These are phyloP conservation scores for Fusarium guadeloupense DNA, from an alignment of 2,329 filamentous ascomycete species.

Conservation along the genomic window DNA sequence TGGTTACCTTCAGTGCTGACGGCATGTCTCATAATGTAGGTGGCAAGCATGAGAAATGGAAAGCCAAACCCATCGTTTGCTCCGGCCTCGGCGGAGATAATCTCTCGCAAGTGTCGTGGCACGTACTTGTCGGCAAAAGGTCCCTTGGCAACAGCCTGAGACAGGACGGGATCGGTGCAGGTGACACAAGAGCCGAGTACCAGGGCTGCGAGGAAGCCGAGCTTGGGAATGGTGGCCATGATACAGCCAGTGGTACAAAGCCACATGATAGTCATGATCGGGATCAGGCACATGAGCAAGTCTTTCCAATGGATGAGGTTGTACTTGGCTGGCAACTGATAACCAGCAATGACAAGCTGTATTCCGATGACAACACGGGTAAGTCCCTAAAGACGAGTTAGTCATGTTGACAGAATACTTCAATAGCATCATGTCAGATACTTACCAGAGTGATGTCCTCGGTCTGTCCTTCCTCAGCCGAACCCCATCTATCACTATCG, in stretches of 20 bases:
- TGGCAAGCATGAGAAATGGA: constrained; percentile 61
- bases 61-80: constrained; percentile 71
- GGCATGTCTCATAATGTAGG: constrained; percentile 19
- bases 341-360: constrained; percentile 71
- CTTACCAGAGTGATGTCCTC: constrained; percentile 53
- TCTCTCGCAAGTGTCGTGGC: constrained; percentile 63
- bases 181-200: constrained; percentile 70
- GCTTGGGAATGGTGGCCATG: constrained; percentile 61
- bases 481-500: constrained; percentile 48
- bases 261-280: constrained; percentile 72
- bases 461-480: constrained; percentile 43
- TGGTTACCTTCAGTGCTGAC: neutral
- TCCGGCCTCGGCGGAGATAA: constrained; percentile 70
- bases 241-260: constrained; percentile 65
- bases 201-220: constrained; percentile 62
- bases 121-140: constrained; percentile 68
- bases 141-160: constrained; percentile 42
- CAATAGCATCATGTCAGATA: neutral
- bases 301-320: constrained; percentile 59
- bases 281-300: constrained; percentile 63
- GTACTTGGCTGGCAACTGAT: constrained; percentile 68
- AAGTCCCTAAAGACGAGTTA: constrained; percentile 50
- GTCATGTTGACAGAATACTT: neutral
- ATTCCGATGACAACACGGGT: constrained; percentile 69
- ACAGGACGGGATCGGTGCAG: constrained; percentile 55